phyloP scores from a whole-genome alignment of 2,329 filamentous ascomycete species.

The Sarocladiaceae sp. region DNA sequence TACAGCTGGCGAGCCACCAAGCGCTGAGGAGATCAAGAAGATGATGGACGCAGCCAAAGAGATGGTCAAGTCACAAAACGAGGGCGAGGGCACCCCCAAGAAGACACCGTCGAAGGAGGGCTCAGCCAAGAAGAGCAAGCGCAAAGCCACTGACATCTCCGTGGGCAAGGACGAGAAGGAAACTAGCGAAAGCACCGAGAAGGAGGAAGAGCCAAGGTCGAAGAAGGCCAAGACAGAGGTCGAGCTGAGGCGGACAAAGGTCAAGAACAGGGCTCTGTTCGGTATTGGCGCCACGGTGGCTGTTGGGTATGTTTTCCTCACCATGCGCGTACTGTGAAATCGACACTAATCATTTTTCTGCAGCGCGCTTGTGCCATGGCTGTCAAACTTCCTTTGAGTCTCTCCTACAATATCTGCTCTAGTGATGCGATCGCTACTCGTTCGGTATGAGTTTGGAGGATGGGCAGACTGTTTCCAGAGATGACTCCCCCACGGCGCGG shows the following conservation, averaged over 20 bases:
- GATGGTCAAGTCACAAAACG: conserved; percentile 61
- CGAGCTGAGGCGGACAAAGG: conserved; percentile 76
- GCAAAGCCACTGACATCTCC: conserved; percentile 67
- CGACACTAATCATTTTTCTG: not conserved
- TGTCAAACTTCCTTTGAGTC: conserved; percentile 12
- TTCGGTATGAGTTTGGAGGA: not conserved
- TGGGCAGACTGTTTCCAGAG: not conserved
- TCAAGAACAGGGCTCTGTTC: conserved; percentile 77
- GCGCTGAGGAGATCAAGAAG: conserved; percentile 69
- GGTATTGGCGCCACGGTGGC: conserved; percentile 83
- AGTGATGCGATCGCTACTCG: not conserved
- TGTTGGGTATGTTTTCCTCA: conserved; percentile 66
- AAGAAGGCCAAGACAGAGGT: conserved; percentile 81
- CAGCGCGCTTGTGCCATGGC: conserved; percentile 12
- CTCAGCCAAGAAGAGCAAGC: conserved; percentile 53
- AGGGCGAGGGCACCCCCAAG: conserved; percentile 29
- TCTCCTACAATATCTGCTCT: not conserved
- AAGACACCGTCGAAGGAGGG: conserved; percentile 32
- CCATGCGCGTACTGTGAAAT: not conserved
- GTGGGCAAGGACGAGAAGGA: conserved; percentile 56
- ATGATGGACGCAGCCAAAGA: conserved; percentile 83
- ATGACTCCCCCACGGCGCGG: not conserved
- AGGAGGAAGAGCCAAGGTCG: conserved; percentile 41
- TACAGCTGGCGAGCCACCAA: conserved; percentile 57
- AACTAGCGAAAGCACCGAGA: conserved; percentile 26